phyloP scores from a whole-genome alignment of 352 stramenopile genomes.

The Bremia lactucae region DNA sequence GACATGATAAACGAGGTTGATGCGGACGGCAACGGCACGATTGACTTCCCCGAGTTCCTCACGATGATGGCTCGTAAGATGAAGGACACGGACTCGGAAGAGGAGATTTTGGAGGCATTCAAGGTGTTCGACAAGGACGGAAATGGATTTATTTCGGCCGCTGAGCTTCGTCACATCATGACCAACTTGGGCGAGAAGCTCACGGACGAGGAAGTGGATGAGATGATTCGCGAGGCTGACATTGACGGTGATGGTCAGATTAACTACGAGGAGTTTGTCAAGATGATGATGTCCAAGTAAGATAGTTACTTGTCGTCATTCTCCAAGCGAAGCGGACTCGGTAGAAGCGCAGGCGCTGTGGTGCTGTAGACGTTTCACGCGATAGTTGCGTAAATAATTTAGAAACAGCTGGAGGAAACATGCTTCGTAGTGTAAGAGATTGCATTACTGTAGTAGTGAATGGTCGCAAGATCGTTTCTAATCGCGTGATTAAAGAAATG shows the following conservation, averaged over 20 bases:
- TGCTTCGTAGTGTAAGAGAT: no score
- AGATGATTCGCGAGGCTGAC: constrained; percentile 98
- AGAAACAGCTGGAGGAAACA: no score
- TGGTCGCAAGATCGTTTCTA: no score
- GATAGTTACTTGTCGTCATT: neutral
- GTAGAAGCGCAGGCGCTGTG: neutral
- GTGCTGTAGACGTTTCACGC: neutral
- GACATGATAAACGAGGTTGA: constrained; percentile 99
- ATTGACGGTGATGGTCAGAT: constrained; percentile 98
- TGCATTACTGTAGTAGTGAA: no score
- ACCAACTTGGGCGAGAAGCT: constrained; percentile 98
- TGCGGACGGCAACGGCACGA: constrained; percentile 98
- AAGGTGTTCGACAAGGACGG: constrained; percentile 98
- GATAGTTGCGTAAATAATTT: neutral
- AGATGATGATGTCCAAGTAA: constrained; percentile 99
- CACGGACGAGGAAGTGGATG: constrained; percentile 97
- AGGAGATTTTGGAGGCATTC: constrained; percentile 98
- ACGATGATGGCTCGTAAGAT: constrained; percentile 99
- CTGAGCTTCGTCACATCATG: constrained; percentile 97
- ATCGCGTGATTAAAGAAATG: no score
- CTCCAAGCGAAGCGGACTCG: neutral
- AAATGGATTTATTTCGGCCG: constrained; percentile 98
- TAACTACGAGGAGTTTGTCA: constrained; percentile 99
- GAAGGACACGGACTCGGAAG: constrained; percentile 98
- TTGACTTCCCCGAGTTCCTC: constrained; percentile 99